These are phyloP conservation scores for Aureobasidium melanogenum DNA, from an alignment of 2,329 filamentous ascomycete genomes.

Conservation along the genomic window DNA sequence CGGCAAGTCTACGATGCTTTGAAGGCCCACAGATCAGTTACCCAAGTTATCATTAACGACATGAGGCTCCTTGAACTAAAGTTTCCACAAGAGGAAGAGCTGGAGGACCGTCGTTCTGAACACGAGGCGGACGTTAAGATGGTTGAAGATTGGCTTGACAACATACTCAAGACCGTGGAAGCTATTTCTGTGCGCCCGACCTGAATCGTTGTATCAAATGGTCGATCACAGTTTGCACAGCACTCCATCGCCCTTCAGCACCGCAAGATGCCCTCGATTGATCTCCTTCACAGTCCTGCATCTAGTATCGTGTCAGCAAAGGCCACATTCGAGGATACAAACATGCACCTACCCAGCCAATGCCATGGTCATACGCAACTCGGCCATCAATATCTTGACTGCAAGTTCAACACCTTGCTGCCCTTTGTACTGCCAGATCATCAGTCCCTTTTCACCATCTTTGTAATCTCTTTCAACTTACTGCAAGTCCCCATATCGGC, in stretches of 20 bases:
- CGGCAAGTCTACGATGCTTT: background rate
- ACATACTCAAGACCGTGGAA: background rate
- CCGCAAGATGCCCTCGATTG: slow-evolving; percentile 10
- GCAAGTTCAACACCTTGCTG: slow-evolving; percentile 28
- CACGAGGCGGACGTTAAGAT: too few relatives aligned
- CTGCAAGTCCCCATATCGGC: slow-evolving; percentile 42
- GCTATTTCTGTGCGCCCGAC: background rate
- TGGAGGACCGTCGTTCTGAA: too few relatives aligned
- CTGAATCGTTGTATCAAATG: background rate
- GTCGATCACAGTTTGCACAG: background rate
- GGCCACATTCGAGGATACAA: background rate
- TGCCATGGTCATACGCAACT: slow-evolving; percentile 12
- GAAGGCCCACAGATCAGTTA: background rate
- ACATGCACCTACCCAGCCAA: slow-evolving; percentile 4
- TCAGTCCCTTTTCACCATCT: slow-evolving; percentile 6
- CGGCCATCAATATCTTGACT: slow-evolving; percentile 13
- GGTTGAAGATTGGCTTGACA: background rate
- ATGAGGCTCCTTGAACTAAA: background rate
- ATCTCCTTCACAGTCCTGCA: slow-evolving; percentile 14
- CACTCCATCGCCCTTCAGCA: slow-evolving; percentile 10
- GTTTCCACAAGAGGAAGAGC: background rate
- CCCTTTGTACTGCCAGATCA: slow-evolving; percentile 25
- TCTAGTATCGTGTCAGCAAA: background rate
- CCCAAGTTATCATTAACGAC: background rate
- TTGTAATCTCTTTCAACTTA: slow-evolving; percentile 16